Conservation (phyloP, 2,329 filamentous ascomycete species). For the Emmonsiellopsis sp. region DNA sequence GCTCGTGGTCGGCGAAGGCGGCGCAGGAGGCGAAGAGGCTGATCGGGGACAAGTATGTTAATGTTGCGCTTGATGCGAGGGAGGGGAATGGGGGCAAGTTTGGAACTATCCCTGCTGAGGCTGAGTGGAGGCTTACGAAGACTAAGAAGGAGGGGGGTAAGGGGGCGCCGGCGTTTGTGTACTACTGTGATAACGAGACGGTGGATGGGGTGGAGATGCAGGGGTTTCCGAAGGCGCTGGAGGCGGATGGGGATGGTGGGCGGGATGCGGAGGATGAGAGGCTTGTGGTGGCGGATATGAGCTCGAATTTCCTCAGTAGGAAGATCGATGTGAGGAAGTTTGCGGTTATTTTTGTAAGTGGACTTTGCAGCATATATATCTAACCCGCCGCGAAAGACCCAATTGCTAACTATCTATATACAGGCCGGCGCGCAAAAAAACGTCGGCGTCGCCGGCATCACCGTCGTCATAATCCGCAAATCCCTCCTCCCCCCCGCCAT, state of each 20-base stretch:
- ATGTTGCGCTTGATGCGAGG: slow-evolving; percentile 60
- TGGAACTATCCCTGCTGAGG: slow-evolving; percentile 68
- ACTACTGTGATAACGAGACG: slow-evolving; percentile 91
- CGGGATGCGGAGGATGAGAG: slow-evolving; percentile 47
- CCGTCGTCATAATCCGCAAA: slow-evolving; percentile 77
- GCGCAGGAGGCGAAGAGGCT: slow-evolving; percentile 72
- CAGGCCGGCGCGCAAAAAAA: slow-evolving; percentile 83
- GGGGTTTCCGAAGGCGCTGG: slow-evolving; percentile 61
- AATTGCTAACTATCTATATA: slow-evolving; percentile 1
- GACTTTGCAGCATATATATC: neutral
- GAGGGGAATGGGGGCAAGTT: slow-evolving; percentile 69
- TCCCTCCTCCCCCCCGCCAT: slow-evolving; percentile 60
- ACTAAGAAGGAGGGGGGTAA: slow-evolving; percentile 48
- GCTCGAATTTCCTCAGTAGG: slow-evolving; percentile 81
- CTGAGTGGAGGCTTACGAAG: slow-evolving; percentile 60
- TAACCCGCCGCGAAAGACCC: neutral
- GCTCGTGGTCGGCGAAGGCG: slow-evolving; percentile 84
- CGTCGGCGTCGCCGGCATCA: slow-evolving; percentile 74
- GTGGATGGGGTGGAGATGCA: slow-evolving; percentile 83
- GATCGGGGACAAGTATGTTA: slow-evolving; percentile 65
- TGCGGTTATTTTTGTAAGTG: slow-evolving; percentile 68
- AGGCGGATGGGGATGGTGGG: slow-evolving; percentile 44
- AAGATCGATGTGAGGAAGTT: slow-evolving; percentile 69
- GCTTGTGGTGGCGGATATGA: slow-evolving; percentile 86
- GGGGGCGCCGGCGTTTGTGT: slow-evolving; percentile 55